Evolutionary conservation across 1,139 yeast species (phyloP).

Genomic region (Geotrichum fermentans): DNA sequence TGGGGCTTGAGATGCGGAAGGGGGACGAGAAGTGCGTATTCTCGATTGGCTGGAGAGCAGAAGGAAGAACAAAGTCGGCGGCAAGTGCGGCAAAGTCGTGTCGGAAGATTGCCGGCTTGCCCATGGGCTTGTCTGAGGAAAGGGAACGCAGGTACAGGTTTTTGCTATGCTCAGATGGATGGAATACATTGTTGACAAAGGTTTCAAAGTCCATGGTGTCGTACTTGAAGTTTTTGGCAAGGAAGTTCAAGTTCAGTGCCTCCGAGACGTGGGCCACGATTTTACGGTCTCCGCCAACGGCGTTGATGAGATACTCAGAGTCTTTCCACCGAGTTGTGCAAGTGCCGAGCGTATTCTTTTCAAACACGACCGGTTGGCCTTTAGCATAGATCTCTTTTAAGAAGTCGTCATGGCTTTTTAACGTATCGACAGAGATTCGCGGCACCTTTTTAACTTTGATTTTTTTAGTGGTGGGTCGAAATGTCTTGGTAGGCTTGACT

Average conservation of each 20-base stretch:
- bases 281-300: slow-evolving; percentile 30
- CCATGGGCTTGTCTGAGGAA: slow-evolving; percentile 32
- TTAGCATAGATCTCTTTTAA: slow-evolving; percentile 16
- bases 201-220: slow-evolving; percentile 31
- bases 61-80: slow-evolving; percentile 35
- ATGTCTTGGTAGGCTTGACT: not conserved
- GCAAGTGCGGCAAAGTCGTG: slow-evolving; percentile 35
- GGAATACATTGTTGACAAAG: slow-evolving; percentile 29
- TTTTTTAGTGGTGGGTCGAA: not conserved
- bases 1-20: slow-evolving; percentile 35
- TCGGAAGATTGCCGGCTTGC: slow-evolving; percentile 32
- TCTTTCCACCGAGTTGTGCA: slow-evolving; percentile 32
- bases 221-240: slow-evolving; percentile 36
- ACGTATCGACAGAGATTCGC: not conserved
- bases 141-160: slow-evolving; percentile 34
- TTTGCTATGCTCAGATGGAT: not conserved
- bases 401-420: slow-evolving; percentile 8
- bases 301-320: slow-evolving; percentile 30
- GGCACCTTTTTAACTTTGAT: slow-evolving; percentile 12
- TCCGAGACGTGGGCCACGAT: slow-evolving; percentile 34
- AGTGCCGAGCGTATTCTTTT: slow-evolving; percentile 29
- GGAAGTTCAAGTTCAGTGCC: slow-evolving; percentile 32
- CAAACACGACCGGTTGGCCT: slow-evolving; percentile 27
- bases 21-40: slow-evolving; percentile 37
- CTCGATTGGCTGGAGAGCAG: slow-evolving; percentile 21